Conservation (phyloP, 1,139 yeast genomes). For the Hemisphaericaspora xylofermentans region DNA sequence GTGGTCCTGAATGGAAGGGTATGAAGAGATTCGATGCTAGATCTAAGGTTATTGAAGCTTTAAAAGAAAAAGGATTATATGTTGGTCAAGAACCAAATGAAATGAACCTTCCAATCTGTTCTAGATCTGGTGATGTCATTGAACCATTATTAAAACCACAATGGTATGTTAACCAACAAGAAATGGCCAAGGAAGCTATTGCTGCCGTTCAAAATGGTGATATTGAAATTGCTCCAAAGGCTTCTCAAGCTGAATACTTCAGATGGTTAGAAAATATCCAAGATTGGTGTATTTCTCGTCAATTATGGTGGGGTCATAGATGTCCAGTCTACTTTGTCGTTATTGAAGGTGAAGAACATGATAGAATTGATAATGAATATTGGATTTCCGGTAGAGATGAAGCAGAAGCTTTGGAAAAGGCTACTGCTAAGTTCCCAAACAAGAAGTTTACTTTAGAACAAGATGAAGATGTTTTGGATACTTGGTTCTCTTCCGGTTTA, state of each 20-base stretch:
- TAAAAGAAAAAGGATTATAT: slow-evolving; percentile 71
- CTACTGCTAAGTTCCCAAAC: slow-evolving; percentile 68
- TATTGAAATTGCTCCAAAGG: slow-evolving; percentile 78
- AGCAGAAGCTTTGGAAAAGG: slow-evolving; percentile 85
- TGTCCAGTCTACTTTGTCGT: slow-evolving; percentile 92
- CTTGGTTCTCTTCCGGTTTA: slow-evolving; percentile 97
- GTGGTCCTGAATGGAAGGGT: slow-evolving; percentile 88
- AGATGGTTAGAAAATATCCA: slow-evolving; percentile 96
- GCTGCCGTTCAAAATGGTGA: slow-evolving; percentile 82
- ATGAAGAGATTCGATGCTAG: slow-evolving; percentile 95
- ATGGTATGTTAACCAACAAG: slow-evolving; percentile 97
- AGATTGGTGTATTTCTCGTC: slow-evolving; percentile 99
- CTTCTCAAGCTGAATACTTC: slow-evolving; percentile 90
- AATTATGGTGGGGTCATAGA: slow-evolving; percentile 99
- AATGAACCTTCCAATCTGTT: slow-evolving; percentile 91
- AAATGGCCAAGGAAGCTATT: slow-evolving; percentile 87
- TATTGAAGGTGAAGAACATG: slow-evolving; percentile 69
- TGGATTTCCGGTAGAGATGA: slow-evolving; percentile 90
- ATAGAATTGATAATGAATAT: slow-evolving; percentile 61
- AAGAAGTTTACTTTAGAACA: slow-evolving; percentile 76
- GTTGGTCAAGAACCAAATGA: slow-evolving; percentile 90
- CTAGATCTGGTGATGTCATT: slow-evolving; percentile 94
- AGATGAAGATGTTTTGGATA: slow-evolving; percentile 97
- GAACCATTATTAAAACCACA: slow-evolving; percentile 97
- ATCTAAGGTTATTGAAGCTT: slow-evolving; percentile 73